Base-by-base conservation (phyloP, 257 asterid genomes). In the Misopates orontium region DNA sequence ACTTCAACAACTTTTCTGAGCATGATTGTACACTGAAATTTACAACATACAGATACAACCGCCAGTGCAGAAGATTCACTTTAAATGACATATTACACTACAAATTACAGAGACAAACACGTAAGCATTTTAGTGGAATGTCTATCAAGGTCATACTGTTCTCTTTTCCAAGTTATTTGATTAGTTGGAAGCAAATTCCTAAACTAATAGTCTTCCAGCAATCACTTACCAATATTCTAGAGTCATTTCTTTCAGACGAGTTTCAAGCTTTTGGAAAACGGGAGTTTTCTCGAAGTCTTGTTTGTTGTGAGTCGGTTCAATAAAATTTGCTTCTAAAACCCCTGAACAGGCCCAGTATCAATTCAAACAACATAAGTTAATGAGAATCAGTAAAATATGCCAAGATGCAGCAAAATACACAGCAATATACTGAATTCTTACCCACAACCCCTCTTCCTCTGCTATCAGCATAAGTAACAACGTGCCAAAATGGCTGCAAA, bases 361-460 rank as follows among this genome's bases (percentile, higher is more conserved):
- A 61, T 66, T 70, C 52, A 68, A 49, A 58, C 22, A 17, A 49
- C 48, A 62, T 58, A 42, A 56, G 22, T 50, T 23, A 62, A 59
- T 48, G 31, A 49, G 52, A 62, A 70, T 53, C 51, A 62, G 51
- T 62, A 61, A 67, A 75, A 60, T 18, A 57, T 20, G 59, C 45
- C 60, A 58, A 68, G 51, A 59, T 53, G 44, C 49, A 65, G 57
- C 47, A 68, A 49, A 52, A 59, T 55, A 67, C 20, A 39, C 49
- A 65, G 57, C 47, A 68, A 49, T 56, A 59, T 55, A 67, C 20
- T 60, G 60, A 75, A 63, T 70, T 76, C 89, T 84, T 76, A 92
- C 98, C 97, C 21, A 92, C 98, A 68, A 92, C 96, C 47, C 98
- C 98, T 84, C 93, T 85, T 80, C 98, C 95, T 82, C 95, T 84